Evolutionary conservation across 73 alveolate genomes (phyloP).

Genomic region (Paramecium primaurelia): DNA sequence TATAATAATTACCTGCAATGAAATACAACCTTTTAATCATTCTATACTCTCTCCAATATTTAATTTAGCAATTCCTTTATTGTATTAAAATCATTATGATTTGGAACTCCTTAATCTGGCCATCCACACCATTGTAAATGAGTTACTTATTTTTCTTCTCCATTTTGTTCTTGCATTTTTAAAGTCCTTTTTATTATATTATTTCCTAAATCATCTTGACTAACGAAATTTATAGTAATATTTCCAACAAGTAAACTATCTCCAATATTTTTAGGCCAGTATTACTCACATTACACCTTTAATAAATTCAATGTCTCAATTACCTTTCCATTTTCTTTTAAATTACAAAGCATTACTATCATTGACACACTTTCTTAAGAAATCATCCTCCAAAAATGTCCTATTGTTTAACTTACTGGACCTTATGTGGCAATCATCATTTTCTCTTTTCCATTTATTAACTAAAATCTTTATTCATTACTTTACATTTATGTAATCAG

Average conservation of each 20-base stretch:
- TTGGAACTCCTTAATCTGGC: conserved; percentile 96
- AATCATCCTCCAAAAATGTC: conserved; percentile 95
- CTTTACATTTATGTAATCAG: conserved; percentile 69
- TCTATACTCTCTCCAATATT: neutral
- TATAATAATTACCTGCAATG: conserved; percentile 77
- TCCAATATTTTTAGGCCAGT: conserved; percentile 82
- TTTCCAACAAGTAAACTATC: conserved; percentile 43
- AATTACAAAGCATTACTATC: conserved; percentile 90
- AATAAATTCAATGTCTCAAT: neutral
- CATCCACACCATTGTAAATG: conserved; percentile 84
- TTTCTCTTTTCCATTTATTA: conserved; percentile 57
- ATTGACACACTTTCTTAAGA: conserved; percentile 79
- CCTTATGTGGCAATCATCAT: conserved; percentile 93
- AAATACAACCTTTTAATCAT: conserved; percentile 74
- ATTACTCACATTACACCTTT: conserved; percentile 83
- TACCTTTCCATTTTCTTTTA: conserved; percentile 80
- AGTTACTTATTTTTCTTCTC: conserved; percentile 67
- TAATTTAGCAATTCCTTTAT: conserved; percentile 43
- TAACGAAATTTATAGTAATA: conserved; percentile 62
- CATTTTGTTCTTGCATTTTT: conserved; percentile 51
- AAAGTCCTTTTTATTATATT: conserved; percentile 72
- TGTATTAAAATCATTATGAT: conserved; percentile 50
- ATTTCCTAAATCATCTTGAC: conserved; percentile 69
- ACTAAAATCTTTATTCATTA: conserved; percentile 6
- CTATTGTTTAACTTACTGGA: conserved; percentile 81